Percentiles rank a stretch among this genome's conserved stretches.
These are phyloP conservation scores for Letharia lupina DNA, from an alignment of 495 filamentous ascomycete species.

Conservation along the genomic window DNA sequence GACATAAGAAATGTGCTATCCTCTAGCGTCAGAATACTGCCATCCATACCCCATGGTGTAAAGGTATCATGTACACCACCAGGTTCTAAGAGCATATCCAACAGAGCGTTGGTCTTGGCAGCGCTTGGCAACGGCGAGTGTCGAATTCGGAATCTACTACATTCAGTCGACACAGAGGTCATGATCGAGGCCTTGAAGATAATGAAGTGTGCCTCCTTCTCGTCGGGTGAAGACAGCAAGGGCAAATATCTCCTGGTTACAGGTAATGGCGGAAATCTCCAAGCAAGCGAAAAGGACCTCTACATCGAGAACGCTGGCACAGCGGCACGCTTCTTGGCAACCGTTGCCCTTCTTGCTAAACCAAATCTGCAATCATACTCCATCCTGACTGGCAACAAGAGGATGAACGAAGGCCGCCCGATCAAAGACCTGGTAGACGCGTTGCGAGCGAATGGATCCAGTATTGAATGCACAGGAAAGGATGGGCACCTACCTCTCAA, in stretches of 20 bases:
- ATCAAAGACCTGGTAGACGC: constrained; percentile 93
- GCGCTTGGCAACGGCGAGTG: constrained; percentile 83
- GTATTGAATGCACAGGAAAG: constrained; percentile 73
- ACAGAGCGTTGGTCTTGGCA: constrained; percentile 85
- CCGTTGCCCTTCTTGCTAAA: constrained; percentile 76
- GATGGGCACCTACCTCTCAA: constrained; percentile 56
- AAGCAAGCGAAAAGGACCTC: constrained; percentile 64
- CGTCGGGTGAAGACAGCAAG: constrained; percentile 71
- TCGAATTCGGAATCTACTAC: constrained; percentile 81
- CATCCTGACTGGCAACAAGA: constrained; percentile 82
- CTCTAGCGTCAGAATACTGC: constrained; percentile 63
- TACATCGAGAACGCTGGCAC: constrained; percentile 97
- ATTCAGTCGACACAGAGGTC: constrained; percentile 94
- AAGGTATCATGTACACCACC: constrained; percentile 76
- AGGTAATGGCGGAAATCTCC: constrained; percentile 78
- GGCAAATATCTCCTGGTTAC: constrained; percentile 83
- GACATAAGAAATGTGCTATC: constrained; percentile 80
- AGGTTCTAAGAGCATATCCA: constrained; percentile 96
- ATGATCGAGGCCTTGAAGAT: constrained; percentile 84
- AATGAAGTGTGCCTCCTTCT: constrained; percentile 82
- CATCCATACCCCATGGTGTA: constrained; percentile 53
- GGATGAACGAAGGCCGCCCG: constrained; percentile 85
- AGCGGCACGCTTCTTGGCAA: constrained; percentile 90
- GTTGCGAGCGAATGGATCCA: constrained; percentile 72
- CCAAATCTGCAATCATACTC: constrained; percentile 55